Evolutionary conservation across 805 yeast genomes (phyloP).

Genomic region (Candida xiaguanensis): DNA sequence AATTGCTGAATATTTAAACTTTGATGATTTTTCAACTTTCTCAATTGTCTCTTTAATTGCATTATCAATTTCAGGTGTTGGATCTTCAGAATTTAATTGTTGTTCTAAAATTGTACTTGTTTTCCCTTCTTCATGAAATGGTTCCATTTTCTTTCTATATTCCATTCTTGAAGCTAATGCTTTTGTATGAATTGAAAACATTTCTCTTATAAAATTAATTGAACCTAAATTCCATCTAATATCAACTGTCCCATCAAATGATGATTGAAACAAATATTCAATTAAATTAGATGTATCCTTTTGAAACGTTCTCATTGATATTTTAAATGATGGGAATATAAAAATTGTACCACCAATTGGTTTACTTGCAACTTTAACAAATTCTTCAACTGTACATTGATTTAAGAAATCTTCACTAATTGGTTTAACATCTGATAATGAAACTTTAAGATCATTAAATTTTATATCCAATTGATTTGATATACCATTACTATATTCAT

Average conservation of each 20-base stretch:
- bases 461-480: conserved; percentile 58
- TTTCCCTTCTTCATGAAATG: conserved; percentile 13
- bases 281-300: conserved; percentile 47
- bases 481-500: conserved; percentile 40
- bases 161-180: conserved; percentile 60
- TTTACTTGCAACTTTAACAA: conserved; percentile 49
- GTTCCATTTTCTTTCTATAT: conserved; percentile 18
- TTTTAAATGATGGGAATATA: conserved; percentile 69
- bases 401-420: conserved; percentile 48
- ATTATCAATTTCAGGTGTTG: conserved; percentile 27
- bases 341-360: conserved; percentile 80
- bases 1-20: conserved; percentile 58
- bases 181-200: conserved; percentile 83
- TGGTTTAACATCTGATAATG: conserved; percentile 59
- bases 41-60: conserved; percentile 36
- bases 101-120: conserved; percentile 10
- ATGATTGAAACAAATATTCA: conserved; percentile 64
- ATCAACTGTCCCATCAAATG: conserved; percentile 87
- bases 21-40: conserved; percentile 33
- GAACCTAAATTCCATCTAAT: conserved; percentile 94
- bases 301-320: conserved; percentile 77
- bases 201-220: conserved; percentile 82
- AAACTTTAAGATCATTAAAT: conserved; percentile 60
- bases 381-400: conserved; percentile 48
- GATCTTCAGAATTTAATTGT: conserved; percentile 15